phyloP scores from a whole-genome alignment of 345 rosid genomes.

The Salix viminalis region DNA sequence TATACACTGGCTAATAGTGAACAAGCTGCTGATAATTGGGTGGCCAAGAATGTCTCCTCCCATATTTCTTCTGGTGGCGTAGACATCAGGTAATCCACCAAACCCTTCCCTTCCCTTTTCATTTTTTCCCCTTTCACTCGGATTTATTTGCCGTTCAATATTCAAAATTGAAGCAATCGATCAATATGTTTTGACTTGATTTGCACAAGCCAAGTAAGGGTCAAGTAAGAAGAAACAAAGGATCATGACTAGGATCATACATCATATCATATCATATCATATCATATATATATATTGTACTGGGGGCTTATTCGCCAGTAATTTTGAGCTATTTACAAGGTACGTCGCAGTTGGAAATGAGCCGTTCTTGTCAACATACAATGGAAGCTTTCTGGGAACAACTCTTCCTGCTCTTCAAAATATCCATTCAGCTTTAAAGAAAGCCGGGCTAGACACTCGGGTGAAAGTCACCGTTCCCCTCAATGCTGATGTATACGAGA shows the following conservation, averaged over 20 bases:
- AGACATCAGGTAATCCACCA: constrained; percentile 18
- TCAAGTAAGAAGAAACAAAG: background rate
- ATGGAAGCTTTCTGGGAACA: constrained; percentile 15
- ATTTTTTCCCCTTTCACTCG: background rate
- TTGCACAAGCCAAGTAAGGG: background rate
- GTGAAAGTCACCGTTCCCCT: constrained; percentile 27
- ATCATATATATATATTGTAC: background rate
- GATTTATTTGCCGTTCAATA: background rate
- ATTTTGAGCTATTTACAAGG: constrained; percentile 2
- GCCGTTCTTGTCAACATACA: constrained; percentile 17
- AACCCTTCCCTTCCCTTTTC: background rate
- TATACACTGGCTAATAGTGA: background rate
- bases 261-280: background rate
- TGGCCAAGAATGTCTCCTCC: constrained; percentile 12
- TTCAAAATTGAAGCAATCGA: background rate
- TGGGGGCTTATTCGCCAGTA: background rate
- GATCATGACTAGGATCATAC: background rate
- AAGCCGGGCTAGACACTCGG: constrained; percentile 14
- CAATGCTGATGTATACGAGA: constrained; percentile 23
- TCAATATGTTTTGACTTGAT: background rate
- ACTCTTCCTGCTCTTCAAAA: constrained; percentile 25
- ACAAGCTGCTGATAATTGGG: constrained; percentile 20
- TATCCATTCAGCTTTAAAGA: constrained; percentile 21
- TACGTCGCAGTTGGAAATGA: constrained; percentile 32
- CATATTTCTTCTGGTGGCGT: constrained; percentile 13